Evolutionary conservation across 208 protist species (phyloP), one percentile per base, ranked within the genome.

Genomic region (Crithidia sp.): DNA sequence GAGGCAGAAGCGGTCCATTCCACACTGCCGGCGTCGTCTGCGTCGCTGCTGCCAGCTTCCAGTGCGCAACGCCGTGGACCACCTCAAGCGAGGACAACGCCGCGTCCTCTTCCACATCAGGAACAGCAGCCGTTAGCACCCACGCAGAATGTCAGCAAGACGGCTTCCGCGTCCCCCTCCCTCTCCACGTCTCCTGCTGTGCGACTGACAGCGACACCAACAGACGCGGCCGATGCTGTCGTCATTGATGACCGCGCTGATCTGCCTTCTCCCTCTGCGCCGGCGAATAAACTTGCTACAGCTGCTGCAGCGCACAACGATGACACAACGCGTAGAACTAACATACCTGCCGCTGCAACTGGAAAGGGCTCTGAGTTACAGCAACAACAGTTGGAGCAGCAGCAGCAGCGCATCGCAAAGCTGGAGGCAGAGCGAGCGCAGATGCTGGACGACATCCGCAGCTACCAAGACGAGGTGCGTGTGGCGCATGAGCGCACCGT

Each of bases 381-480:
- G 28, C 28, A 28, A 28, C 28, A 28, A 37, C 7, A 5, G 41
- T 40, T 28, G 3, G 13, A 28, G 45, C 58, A 63, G 4, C 19
- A 70, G 14, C 45, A 77, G 60, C 19, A 68, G 56, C 82, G 66
- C 9, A 37, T 85, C 9, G 69, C 43, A 8, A 16, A 19, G 39
- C 41, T 87, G 12, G 70, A 81, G 43, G 70, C 43, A 28, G 77
- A 82, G 13, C 87, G 87, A 50, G 43, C 43, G 10, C 70, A 83
- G 13, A 57, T 88, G 60, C 41, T 74, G n/a, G 12, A 7, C 8
- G 72, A 77, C 13, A 67, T 88, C 5, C 17, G 56, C 14, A 45
- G 5, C 2, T 92, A 90, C 58, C 71, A 88, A 57, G 76, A 79
- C 16, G 65, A 92, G 53, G 83, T 85, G 55, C 71, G 65, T 5